Evolutionary conservation across 257 asterid species (phyloP), one percentile per base, ranked within the genome.

Genomic region (Solanum chilense): DNA sequence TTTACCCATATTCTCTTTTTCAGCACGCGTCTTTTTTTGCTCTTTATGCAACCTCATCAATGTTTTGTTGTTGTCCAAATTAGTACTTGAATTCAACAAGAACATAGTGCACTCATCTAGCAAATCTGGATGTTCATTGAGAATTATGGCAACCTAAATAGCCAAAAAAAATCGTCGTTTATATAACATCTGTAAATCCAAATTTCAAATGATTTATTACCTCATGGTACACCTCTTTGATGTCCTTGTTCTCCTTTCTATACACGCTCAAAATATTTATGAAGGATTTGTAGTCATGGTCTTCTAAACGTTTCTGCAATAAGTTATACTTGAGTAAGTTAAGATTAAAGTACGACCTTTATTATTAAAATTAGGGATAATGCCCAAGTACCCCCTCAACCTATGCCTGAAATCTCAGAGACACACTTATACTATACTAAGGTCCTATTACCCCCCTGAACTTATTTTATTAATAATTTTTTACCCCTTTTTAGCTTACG

Each of bases 21-120:
- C 31, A n/a, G 31, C 70, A 6, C 16, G 29, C 6, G 8, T 10
- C 16, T 11, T 62, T n/a, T 62, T 62, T 62, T 62, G 70, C 15
- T 62, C 7, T 29, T 66, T 27, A 66, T 66, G 74, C 37, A 12
- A 27, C 74, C 15, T 13, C 74, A 12, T 27, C 37, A 27, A 66
- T 27, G 37, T 66, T 25, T 13, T 13, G 13, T 66, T 27, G 35
- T 66, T 14, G 37, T 66, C 10, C 21, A 66, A 27, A 66, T 66
- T 25, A 27, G 74, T 66, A 66, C 7, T 27, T 27, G 37, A 66
- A 27, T 66, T 27, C 27, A 15, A 27, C 85, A 97, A 87, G 91
- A 96, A 96, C 91, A 95, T 93, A 66, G 95, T 93, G 91, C 95
- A 96, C 93, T 97, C 98, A 12, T 93, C 99, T 52, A 95, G 98